Base-by-base conservation (phyloP, 2,329 filamentous ascomycete species). In the Saccharata proteae region DNA sequence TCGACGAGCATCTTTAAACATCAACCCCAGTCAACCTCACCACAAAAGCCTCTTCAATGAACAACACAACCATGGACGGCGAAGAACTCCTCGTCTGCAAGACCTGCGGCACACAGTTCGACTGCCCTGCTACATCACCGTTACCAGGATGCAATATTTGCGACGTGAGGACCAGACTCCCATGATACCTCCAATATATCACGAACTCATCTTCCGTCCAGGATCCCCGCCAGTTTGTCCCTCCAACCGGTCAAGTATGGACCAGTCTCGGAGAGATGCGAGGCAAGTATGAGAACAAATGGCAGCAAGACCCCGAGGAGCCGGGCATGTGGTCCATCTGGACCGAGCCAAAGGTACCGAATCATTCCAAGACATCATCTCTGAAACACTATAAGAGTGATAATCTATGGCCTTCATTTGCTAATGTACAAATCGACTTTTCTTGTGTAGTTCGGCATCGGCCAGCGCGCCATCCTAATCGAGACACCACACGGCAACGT, bases 381-480 rank as follows among this genome's bases (percentile, higher is more conserved):
- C 8, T 14, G 10, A 8, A 6, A 23, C 16, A 3, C 16, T 6
- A 10, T 20, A 9, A n/a, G 12, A 10, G 15, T 7, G 5, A 26
- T 12, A 14, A n/a, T 12, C n/a, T 12, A 14, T 14, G 5, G 4
- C 11, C 7, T 26, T n/a, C 26, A 5, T 3, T 6, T 29, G 21
- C 15, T 18, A 18, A 11, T 17, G 14, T 22, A 21, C 19, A 21
- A 21, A 21, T n/a, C 7, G n/a, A n/a, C 7, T 21, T 21, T 21
- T 21, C 19, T 21, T 21, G 7, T 6, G 64, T 44, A 76, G 50
- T 58, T 85, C 38, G 81, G 63, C 32, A 90, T 90, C 40, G 81
- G 81, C 1, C 77, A 90, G 54, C 68, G 82, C 18, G 75, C 75
- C 13, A 66, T 85, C 27, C 59, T 92, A 2, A 58, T 88, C 9